Conservation (phyloP, 495 filamentous ascomycete species). For the Neurospora tetraspora region DNA sequence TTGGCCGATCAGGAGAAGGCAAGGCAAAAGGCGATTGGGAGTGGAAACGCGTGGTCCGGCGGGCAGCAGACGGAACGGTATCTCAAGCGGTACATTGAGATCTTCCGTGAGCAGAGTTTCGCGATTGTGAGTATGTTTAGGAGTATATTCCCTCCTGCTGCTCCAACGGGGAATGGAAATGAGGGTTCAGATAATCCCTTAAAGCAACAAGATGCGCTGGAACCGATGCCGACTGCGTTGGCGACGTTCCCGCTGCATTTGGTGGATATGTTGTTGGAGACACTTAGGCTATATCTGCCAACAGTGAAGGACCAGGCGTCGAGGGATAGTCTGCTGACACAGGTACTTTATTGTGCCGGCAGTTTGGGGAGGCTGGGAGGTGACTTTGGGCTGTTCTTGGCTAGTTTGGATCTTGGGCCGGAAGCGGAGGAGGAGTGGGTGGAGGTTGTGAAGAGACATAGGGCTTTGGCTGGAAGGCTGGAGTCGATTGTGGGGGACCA, state of each 20-base stretch:
- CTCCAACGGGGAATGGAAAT: background rate
- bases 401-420: conserved; percentile 46
- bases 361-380: conserved; percentile 86
- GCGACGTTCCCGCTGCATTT: conserved; percentile 80
- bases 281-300: conserved; percentile 68
- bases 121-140: conserved; percentile 87
- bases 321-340: conserved; percentile 79
- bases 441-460: conserved; percentile 81
- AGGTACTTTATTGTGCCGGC: conserved; percentile 90
- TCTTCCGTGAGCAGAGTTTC: conserved; percentile 97
- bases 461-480: conserved; percentile 72
- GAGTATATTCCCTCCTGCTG: conserved; percentile 64
- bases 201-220: conserved; percentile 44
- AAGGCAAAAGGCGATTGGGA: conserved; percentile 25
- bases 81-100: conserved; percentile 92
- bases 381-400: conserved; percentile 84
- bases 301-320: conserved; percentile 72
- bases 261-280: conserved; percentile 71
- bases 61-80: conserved; percentile 93
- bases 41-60: conserved; percentile 47
- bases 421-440: conserved; percentile 72
- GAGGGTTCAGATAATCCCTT: background rate
- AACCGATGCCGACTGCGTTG: conserved; percentile 63
- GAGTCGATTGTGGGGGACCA: conserved; percentile 67
- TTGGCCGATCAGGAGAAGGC: conserved; percentile 80